These are phyloP conservation scores for Oidium heveae DNA, from an alignment of 2,329 filamentous ascomycete genomes.

Conservation along the genomic window DNA sequence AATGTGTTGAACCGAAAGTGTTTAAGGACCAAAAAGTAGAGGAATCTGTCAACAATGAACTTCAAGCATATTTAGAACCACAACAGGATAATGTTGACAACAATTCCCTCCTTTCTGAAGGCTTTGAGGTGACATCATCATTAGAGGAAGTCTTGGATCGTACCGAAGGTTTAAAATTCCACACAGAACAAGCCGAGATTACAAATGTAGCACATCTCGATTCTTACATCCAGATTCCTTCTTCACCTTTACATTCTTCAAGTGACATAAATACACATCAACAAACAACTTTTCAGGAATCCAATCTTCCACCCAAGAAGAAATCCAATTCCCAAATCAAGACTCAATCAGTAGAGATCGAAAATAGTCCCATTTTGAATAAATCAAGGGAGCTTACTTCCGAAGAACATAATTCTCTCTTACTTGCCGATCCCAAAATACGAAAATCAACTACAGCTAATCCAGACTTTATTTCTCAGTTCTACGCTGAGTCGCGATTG, in stretches of 20 bases:
- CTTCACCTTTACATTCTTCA: not conserved
- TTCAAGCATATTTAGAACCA: constrained; percentile 10
- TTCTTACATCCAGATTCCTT: not conserved
- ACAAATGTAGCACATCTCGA: not conserved
- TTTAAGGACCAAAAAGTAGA: not conserved
- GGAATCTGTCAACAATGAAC: not conserved
- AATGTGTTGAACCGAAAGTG: not conserved
- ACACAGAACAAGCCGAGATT: not conserved
- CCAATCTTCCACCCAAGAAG: not conserved
- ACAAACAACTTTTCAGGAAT: not conserved
- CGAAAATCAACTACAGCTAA: constrained; percentile 79
- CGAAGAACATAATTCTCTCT: constrained; percentile 72
- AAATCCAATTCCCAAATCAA: not conserved
- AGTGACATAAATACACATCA: not conserved
- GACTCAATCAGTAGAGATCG: constrained; percentile 2
- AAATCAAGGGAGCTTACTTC: constrained; percentile 33
- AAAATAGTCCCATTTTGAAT: constrained; percentile 6
- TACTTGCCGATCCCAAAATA: constrained; percentile 64
- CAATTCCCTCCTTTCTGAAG: constrained; percentile 6
- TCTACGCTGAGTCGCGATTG: constrained; percentile 79
- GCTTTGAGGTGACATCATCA: constrained; percentile 13
- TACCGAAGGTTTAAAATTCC: constrained; percentile 1
- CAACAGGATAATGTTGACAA: constrained; percentile 3
- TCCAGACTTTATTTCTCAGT: constrained; percentile 80
- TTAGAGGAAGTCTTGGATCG: constrained; percentile 13